Evolutionary conservation across 345 rosid species (phyloP).

Genomic region (Euphorbia tirucalli): DNA sequence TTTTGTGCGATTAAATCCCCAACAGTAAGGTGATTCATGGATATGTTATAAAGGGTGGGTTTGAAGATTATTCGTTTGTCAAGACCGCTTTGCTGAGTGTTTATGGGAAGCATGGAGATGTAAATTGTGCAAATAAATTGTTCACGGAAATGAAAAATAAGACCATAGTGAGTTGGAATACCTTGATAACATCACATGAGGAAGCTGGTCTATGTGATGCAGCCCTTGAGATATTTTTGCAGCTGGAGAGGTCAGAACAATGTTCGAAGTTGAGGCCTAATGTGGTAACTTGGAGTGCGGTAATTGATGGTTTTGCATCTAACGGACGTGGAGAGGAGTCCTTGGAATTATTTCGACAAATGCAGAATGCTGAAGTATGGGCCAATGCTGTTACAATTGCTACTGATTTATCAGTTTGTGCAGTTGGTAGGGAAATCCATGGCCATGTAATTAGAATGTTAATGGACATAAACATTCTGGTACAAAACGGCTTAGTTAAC

Average conservation of each 20-base stretch:
- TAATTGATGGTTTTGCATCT: constrained; percentile 63
- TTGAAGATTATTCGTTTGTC: constrained; percentile 48
- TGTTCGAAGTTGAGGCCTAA: constrained; percentile 43
- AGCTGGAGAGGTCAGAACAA: constrained; percentile 39
- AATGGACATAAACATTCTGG: constrained; percentile 52
- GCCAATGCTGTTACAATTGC: constrained; percentile 58
- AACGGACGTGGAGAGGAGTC: constrained; percentile 49
- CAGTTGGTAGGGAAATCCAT: constrained; percentile 68
- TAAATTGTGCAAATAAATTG: constrained; percentile 40
- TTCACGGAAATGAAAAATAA: constrained; percentile 42
- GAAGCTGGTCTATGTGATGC: constrained; percentile 57
- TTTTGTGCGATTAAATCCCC: too few species aligned
- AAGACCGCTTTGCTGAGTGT: constrained; percentile 48
- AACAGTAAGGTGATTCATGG: constrained; percentile 54
- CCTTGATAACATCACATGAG: constrained; percentile 55
- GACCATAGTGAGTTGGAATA: constrained; percentile 65
- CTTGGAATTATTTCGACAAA: constrained; percentile 49
- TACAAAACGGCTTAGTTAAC: constrained; percentile 60
- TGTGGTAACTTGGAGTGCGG: constrained; percentile 68
- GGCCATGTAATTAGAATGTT: constrained; percentile 50
- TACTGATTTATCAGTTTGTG: constrained; percentile 61
- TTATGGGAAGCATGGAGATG: constrained; percentile 55
- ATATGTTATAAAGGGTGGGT: constrained; percentile 55
- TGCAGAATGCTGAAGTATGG: constrained; percentile 45
- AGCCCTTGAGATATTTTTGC: constrained; percentile 47